Base-by-base conservation (phyloP, 2,329 filamentous ascomycete genomes). In the Aureobasidium sp. region DNA sequence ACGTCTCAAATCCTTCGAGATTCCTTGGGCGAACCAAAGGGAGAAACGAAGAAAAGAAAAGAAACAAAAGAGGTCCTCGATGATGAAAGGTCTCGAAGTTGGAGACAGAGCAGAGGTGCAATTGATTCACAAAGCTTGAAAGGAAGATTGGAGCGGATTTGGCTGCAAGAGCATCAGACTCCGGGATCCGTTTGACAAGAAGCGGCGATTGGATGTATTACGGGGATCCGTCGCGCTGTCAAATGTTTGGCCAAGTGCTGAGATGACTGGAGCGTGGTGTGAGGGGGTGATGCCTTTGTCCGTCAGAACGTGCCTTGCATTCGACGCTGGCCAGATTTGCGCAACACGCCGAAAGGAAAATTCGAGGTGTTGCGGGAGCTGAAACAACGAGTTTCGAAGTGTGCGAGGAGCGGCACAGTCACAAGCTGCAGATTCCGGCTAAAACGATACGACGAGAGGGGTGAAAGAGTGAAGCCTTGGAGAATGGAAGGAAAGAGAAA, bases 281-380 rank as follows among this genome's bases (percentile, higher is more conserved):
- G 45, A 55, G 53, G 55, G 39, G 40, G 41, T 53, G 42, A 41
- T 51, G 48, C 35, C 48, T 54, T 55, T 57, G 53, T 55, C 45
- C 50, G 47, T 54, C 32, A 51, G 47, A 49, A 24, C 42, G 56
- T 57, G 48, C 56, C 56, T 57, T 57, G 56, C 56, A 55, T 57
- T 47, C 54, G 40, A 55, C 53, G 49, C 35, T 51, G 45, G 44
- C 24, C 38, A 44, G 37, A 34, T 24, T 32, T 55, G 53, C 44
- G 37, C 52, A 47, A 54, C 52, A 44, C 45, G 53, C 48, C 25
- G 29, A 51, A 41, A 25, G 17, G 27, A 25, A 38, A 42, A 53
- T 14, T 37, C 22, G 41, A 45, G n/a, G 51, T 38, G 51, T 45
- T 37, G 30, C 51, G 24, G 32, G 14, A 49, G 34, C 32, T 49